Conservation (phyloP, 306 rosid species). For the Ceratonia siliqua region DNA sequence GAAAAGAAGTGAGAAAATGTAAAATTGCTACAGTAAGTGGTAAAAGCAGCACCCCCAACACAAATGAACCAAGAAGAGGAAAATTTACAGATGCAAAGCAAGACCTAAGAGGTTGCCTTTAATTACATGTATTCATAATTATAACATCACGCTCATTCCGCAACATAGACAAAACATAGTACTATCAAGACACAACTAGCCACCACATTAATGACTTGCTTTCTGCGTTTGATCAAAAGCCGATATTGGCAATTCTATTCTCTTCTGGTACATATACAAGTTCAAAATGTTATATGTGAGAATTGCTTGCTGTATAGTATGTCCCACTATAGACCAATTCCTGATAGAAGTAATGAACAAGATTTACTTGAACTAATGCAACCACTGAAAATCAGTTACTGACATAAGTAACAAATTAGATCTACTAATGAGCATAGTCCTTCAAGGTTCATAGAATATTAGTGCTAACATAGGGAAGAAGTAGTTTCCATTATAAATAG, state of each 20-base stretch:
- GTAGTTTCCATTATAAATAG: constrained; percentile 1
- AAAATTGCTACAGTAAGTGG: background rate
- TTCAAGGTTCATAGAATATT: background rate
- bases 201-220: background rate
- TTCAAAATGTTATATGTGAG: constrained; percentile 10
- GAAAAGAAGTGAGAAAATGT: background rate
- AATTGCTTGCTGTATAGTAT: background rate
- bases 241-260: background rate
- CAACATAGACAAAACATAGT: background rate
- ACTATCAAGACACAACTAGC: background rate
- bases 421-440: background rate
- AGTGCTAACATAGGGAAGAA: background rate
- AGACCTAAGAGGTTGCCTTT: background rate
- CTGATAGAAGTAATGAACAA: background rate
- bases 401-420: background rate
- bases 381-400: background rate
- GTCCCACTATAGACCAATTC: background rate
- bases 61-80: background rate
- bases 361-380: background rate
- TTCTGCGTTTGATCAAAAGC: constrained; percentile 12
- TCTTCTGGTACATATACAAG: constrained; percentile 7
- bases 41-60: background rate
- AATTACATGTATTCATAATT: constrained; percentile 5
- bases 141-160: constrained; percentile 1
- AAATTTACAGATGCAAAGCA: background rate